Percentiles rank a stretch among this genome's conserved stretches.
phyloP scores from a whole-genome alignment of 306 rosid species.

The Senna tora region DNA sequence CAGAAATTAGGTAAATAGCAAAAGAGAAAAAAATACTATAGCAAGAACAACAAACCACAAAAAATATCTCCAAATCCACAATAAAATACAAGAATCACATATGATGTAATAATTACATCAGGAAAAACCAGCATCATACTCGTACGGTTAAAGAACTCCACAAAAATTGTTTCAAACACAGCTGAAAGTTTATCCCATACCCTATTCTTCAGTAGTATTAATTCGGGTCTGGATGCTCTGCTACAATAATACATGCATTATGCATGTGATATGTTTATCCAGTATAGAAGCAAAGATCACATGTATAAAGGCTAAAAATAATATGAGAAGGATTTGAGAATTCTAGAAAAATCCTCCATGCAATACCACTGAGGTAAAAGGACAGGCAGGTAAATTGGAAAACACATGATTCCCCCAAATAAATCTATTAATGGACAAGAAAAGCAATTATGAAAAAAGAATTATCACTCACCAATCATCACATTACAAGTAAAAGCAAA shows the following conservation, averaged over 20 bases:
- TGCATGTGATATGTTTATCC: slow-evolving; percentile 19
- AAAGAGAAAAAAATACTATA: background rate
- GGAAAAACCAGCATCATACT: background rate
- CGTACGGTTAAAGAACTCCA: background rate
- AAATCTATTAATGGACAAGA: slow-evolving; percentile 16
- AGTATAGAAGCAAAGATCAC: background rate
- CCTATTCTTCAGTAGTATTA: background rate
- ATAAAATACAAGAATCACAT: background rate
- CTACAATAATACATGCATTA: background rate
- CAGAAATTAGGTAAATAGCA: slow-evolving; percentile 1
- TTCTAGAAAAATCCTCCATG: background rate
- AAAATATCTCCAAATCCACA: slow-evolving; percentile 23
- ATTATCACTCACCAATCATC: background rate
- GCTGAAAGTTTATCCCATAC: background rate
- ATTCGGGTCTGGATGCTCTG: background rate
- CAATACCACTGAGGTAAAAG: slow-evolving; percentile 1
- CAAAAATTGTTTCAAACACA: background rate
- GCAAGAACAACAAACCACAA: background rate
- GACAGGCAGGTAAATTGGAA: background rate
- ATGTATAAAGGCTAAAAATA: background rate
- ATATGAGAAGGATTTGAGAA: background rate
- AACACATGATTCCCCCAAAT: slow-evolving; percentile 7
- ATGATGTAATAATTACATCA: background rate
- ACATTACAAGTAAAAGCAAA: background rate
- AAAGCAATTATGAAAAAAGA: slow-evolving; percentile 1